These are phyloP conservation scores for Aspergillus leporis DNA, from an alignment of 495 filamentous ascomycete species.

Conservation along the genomic window DNA sequence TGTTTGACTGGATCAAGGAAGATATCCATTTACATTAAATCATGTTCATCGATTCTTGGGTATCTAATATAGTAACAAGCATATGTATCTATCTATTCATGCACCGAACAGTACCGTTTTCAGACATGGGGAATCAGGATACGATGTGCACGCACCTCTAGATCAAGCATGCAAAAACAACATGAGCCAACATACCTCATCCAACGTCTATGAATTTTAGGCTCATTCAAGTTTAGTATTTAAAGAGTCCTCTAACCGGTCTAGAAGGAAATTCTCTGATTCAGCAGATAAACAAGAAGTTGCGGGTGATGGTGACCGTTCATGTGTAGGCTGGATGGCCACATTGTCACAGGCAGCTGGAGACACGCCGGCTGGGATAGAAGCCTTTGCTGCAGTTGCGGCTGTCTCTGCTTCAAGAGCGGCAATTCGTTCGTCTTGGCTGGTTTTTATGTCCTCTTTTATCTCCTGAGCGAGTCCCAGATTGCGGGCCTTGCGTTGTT, in stretches of 20 bases:
- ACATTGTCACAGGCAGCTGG: neutral
- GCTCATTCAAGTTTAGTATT: neutral
- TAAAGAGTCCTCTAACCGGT: slow-evolving; percentile 31
- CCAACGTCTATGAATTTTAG: neutral
- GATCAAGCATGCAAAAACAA: too few species aligned
- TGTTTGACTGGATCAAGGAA: too few species aligned
- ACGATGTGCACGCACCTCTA: too few species aligned
- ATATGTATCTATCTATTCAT: too few species aligned
- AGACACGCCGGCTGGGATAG: neutral
- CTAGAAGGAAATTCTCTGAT: slow-evolving; percentile 31
- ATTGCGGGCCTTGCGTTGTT: slow-evolving; percentile 21
- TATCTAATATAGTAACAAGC: too few species aligned
- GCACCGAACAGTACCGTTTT: too few species aligned
- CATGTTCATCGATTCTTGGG: too few species aligned
- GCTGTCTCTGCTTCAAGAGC: neutral
- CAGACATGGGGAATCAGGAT: too few species aligned
- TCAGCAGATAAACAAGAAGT: slow-evolving; percentile 12
- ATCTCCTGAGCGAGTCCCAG: slow-evolving; percentile 11
- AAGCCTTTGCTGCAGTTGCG: neutral
- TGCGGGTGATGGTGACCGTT: slow-evolving; percentile 22
- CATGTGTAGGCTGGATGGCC: neutral
- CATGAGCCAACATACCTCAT: neutral
- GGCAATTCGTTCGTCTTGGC: neutral
- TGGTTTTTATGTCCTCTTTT: slow-evolving; percentile 7
- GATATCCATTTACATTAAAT: too few species aligned